Conservation (phyloP, 2,329 filamentous ascomycete genomes). For the Fusarium nygamai region DNA sequence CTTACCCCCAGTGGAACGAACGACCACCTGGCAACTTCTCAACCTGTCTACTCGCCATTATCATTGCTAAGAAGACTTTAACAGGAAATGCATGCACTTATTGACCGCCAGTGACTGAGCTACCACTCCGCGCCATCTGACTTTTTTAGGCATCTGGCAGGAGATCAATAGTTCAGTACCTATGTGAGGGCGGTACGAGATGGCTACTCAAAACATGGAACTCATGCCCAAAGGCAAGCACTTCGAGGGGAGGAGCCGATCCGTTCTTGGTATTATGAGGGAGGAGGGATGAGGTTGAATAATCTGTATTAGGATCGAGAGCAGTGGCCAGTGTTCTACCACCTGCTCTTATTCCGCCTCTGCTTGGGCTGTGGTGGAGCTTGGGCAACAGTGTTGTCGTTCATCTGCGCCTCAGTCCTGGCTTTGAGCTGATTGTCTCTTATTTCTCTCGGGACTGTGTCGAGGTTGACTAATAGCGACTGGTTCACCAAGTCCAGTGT, state of each 20-base stretch:
- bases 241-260: not conserved
- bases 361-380: not conserved
- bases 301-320: accelerated
- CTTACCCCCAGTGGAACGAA: not conserved
- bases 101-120: not conserved
- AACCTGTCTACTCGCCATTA: not conserved
- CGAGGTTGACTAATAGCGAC: not conserved
- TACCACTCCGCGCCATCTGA: not conserved
- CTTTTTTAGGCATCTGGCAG: not conserved
- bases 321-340: too few species aligned
- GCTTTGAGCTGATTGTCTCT: accelerated
- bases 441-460: not conserved
- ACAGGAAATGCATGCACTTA: not conserved
- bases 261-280: not conserved
- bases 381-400: not conserved
- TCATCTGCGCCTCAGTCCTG: not conserved
- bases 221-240: not conserved
- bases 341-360: not conserved
- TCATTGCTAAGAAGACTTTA: not conserved
- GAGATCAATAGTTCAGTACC: not conserved
- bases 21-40: not conserved
- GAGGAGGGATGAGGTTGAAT: not conserved
- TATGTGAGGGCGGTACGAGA: not conserved
- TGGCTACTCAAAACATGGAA: not conserved
- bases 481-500: accelerated